Evolutionary conservation across 2,329 filamentous ascomycete species (phyloP), one percentile per base, ranked within the genome.

Genomic region (Lasiodiplodia gonubiensis): DNA sequence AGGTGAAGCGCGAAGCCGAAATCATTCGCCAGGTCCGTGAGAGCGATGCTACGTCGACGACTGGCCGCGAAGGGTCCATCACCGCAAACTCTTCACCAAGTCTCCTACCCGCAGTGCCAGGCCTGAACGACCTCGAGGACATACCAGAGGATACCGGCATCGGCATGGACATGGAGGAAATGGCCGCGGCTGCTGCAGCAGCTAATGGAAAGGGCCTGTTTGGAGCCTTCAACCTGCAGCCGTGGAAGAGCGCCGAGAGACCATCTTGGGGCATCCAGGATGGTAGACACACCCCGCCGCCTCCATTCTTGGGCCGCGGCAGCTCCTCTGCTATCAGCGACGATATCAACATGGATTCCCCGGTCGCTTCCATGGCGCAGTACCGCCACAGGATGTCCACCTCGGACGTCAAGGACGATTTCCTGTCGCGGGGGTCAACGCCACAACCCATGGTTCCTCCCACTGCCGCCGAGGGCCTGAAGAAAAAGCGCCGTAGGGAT

Each of bases 11-110:
- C 48, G 95, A 99, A 82, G 93, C 94, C 46, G 94, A 98, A 79
- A 95, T 98, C 5, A 93, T 99, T 70, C 92, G 93, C 61, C 95
- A 97, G 79, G 94, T 98, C 33, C 91, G 93, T 51, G 95, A 98
- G 78, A 94, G 90, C 72, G 66, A 67, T 21, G 51, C 21, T n/a
- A 55, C 27, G 12, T 42, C 37, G 18, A 52, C 57, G 12, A 25
- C 57, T 4, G 59, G 60, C 3, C 66, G 51, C 21, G 51, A 67
- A 16, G 57, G 53, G 4, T 86, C 72, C 72, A 82, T 81, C 25
- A 90, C 89, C 2, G 85, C 88, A 1, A 85, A 90, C 42, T 91
- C 90, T 0, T 93, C 91, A 8, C 92, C 92, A 0, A 89, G 81
- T 55, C 77, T 92, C 16, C 77, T 83, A 46, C 87, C 86, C n/a